These are phyloP conservation scores for Helianthus annuus DNA, from an alignment of 129 eudicot genomes.

Conservation along the genomic window HanXRQr2.0-SUNRISE NC_035448.2:135314961-135315460, in stretches of 20 bases:
- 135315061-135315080: constrained; percentile 34
- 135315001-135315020: constrained; percentile 27
- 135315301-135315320: constrained; percentile 33
- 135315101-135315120: constrained; percentile 30
- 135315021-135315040: constrained; percentile 5
- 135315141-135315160: constrained; percentile 13
- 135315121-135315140: constrained; percentile 14
- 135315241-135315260: constrained; percentile 81
- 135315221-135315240: constrained; percentile 90
- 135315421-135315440: constrained; percentile 13
- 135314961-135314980: constrained; percentile 11
- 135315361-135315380: constrained; percentile 63
- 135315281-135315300: constrained; percentile 42
- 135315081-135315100: constrained; percentile 30
- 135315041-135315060: constrained; percentile 32
- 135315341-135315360: constrained; percentile 69
- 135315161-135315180: constrained; percentile 25
- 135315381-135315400: constrained; percentile 39
- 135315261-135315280: constrained; percentile 74
- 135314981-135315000: neutral
- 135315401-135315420: constrained; percentile 34
- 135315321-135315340: constrained; percentile 19
- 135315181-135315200: constrained; percentile 51
- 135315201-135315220: constrained; percentile 81
- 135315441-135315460: constrained; percentile 36